These are phyloP conservation scores for Cytidiella melzeri DNA, from an alignment of 768 basidiomycete species.

Conservation along the genomic window DNA sequence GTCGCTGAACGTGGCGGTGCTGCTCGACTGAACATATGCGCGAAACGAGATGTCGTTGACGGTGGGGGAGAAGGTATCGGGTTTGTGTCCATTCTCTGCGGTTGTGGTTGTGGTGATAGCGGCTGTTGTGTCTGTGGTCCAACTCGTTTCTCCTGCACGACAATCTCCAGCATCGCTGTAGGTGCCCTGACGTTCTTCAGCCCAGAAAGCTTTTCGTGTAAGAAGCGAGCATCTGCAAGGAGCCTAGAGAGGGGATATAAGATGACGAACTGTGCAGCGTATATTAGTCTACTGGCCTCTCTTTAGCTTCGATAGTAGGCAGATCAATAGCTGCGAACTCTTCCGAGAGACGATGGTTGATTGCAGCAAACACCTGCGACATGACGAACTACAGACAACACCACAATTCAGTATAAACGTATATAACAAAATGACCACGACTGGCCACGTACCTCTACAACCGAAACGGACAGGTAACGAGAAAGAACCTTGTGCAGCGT, in stretches of 20 bases:
- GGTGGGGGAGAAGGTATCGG: conserved; percentile 1
- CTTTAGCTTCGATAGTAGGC: conserved; percentile 78
- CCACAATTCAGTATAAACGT: background rate
- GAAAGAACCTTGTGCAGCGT: conserved; percentile 94
- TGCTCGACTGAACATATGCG: conserved; percentile 20
- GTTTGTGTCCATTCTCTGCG: background rate
- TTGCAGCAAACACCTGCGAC: conserved; percentile 90
- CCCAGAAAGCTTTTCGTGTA: conserved; percentile 69
- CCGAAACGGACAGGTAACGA: conserved; percentile 71
- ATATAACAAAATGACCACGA: background rate
- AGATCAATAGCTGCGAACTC: conserved; percentile 82
- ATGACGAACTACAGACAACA: conserved; percentile 65
- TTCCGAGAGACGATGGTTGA: conserved; percentile 85
- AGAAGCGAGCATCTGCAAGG: conserved; percentile 68
- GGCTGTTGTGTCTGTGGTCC: conserved; percentile 1
- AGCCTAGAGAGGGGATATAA: conserved; percentile 42
- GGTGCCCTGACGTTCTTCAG: conserved; percentile 68
- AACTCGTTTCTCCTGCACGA: conserved; percentile 68
- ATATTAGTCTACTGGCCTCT: conserved; percentile 47
- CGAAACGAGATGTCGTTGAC: conserved; percentile 16
- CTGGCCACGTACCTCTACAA: conserved; percentile 79
- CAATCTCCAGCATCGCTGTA: conserved; percentile 76
- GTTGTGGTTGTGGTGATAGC: conserved; percentile 1
- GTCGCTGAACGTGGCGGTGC: conserved; percentile 11
- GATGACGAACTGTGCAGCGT: conserved; percentile 6